Evolutionary conservation across 2,329 filamentous ascomycete species (phyloP), one percentile per base, ranked within the genome.

Genomic region (Aspergillus sp.): DNA sequence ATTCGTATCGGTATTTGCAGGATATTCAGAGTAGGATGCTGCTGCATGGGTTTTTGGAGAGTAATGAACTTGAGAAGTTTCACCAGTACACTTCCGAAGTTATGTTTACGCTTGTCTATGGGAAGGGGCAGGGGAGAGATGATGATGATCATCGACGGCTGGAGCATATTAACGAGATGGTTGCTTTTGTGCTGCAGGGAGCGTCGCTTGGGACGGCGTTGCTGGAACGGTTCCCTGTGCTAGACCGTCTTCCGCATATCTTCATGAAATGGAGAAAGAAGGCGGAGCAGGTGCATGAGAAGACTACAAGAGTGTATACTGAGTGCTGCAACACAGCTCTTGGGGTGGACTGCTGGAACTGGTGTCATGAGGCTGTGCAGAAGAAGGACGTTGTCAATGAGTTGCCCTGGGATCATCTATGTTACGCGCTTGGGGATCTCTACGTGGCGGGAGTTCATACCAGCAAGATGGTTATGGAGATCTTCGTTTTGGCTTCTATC

Each of bases 51-150:
- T 59, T 79, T 5, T 58, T 78, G 10, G 48, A 60, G 3, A 62
- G 61, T 4, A 47, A 53, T 1, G 66, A 67, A 20, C 78, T 74
- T 51, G 68, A 70, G 43, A 63, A 70, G 15, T 65, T 77, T 20
- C 71, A 77, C 53, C 65, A 73, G 0, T 79, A 75, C 52, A 74
- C 74, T 0, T 69, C 71, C 1, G 74, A 71, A 51, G 66, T 78
- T 27, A 74, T 77, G 5, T 75, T 78, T 51, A 74, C 70, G 4
- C 72, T 78, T 3, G 68, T 74, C 4, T 79, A 78, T 53, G 75
- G 76, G 0, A 73, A 75, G 48, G 70, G 74, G 5, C 73, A 77
- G 43, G 47, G 53, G 3, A 53, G 48, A 20, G 52, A 54, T 46
- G 72, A 77, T 49, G 71, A 69, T 3, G 27, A 74, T 74, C 41